These are phyloP conservation scores for Nidularia pulvinata DNA, from an alignment of 768 basidiomycete species.

Conservation along the genomic window DNA sequence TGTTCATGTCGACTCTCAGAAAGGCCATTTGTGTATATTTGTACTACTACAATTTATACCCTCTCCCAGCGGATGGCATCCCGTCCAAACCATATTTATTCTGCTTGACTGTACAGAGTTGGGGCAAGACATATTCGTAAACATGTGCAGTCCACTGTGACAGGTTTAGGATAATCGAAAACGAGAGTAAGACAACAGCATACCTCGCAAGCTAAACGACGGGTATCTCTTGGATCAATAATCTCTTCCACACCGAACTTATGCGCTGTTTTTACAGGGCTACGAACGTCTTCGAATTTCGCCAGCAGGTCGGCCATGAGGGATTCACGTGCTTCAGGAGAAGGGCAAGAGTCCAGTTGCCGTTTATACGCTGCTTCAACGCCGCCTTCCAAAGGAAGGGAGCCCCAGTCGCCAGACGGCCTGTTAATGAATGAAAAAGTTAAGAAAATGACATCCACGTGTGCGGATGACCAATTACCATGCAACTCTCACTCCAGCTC, in stretches of 20 bases:
- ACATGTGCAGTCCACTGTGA: conserved; percentile 30
- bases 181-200: conserved; percentile 3
- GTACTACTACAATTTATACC: conserved; percentile 18
- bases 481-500: conserved; percentile 27
- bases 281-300: conserved; percentile 34
- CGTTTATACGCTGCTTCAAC: conserved; percentile 41
- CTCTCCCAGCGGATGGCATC: conserved; percentile 24
- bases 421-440: conserved; percentile 8
- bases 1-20: too few relatives aligned
- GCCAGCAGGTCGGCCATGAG: conserved; percentile 28
- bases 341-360: conserved; percentile 24
- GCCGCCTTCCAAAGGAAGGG: conserved; percentile 37
- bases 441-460: not conserved
- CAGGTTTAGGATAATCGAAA: not conserved
- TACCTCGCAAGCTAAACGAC: conserved; percentile 33
- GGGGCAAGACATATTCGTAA: conserved; percentile 29
- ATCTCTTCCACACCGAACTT: conserved; percentile 39
- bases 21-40: not conserved
- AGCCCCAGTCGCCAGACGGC: conserved; percentile 42
- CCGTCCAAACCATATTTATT: conserved; percentile 23
- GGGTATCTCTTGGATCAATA: conserved; percentile 37
- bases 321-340: conserved; percentile 27
- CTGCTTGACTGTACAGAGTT: conserved; percentile 22
- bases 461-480: conserved; percentile 18
- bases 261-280: conserved; percentile 33